Base-by-base conservation (phyloP, 2,329 filamentous ascomycete species). In the Metarhizium anisopliae region DNA sequence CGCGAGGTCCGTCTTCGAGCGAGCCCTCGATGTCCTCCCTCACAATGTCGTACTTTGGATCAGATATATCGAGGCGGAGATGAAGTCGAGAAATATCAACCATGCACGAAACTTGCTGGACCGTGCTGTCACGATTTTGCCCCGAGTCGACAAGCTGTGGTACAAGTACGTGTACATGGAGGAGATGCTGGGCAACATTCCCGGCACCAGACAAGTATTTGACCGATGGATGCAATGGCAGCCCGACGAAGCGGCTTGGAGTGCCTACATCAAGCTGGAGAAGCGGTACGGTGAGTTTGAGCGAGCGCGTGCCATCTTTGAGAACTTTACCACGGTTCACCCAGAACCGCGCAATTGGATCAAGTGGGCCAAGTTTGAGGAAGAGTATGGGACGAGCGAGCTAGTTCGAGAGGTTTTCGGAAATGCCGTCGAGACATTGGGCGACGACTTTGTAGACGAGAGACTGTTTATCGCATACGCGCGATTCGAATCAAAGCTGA, bases 101-200 rank as follows among this genome's bases (percentile, higher is more conserved):
- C 93, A 97, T 79, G 92, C 94, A 38, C 81, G 94, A 57, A 99
- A 99, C 69, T 74, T 99, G 53, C 82, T 99, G 53, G 94, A 99
- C 70, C 86, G 94, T 55, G 92, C 94, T n/a, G 90, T 97, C 54
- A 91, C 91, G 1, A 89, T 95, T 55, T 77, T 96, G 43, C 94
- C 94, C 5, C 80, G 94, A 56, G 83, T 97, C 45, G 91, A 97
- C 70, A 97, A 97, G 78, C 76, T 99, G 38, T 99, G 94, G 94
- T 99, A 96, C 77, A 97, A 97, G 71, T 99, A 96, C 77, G 90
- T 95, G 30, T 96, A 95, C 70, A 95, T 96, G 87, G 93, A 97
- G 75, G 94, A 99, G 79, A 97, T 93, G 74, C 80, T 99, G 55
- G 91, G 91, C 6, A 96, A 99, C 66, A 86, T 99, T 51, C 85